Evolutionary conservation across 352 stramenopile genomes (phyloP), one percentile per base, ranked within the genome.

Genomic region (Phytophthora multivora): DNA sequence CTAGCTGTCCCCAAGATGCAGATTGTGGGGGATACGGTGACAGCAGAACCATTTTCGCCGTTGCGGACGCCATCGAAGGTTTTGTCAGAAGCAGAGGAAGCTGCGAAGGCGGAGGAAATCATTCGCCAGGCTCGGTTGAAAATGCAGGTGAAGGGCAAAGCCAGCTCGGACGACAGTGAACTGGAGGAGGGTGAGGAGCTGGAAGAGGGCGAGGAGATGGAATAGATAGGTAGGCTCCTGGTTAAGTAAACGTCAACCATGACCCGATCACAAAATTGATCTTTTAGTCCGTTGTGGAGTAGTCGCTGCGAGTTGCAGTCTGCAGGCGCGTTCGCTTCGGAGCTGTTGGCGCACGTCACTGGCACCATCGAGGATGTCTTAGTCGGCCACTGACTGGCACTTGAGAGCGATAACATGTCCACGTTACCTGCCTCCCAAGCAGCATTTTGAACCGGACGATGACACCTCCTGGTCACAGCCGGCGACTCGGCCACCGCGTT

Each of bases 111-210:
- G 0, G 80, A 90, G 49, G 80, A 87, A 49, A 88, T 90, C 51
- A 92, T 90, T 30, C 80, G 83, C 8, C 73, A 88, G 31, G 83
- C 83, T 15, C 66, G 80, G 21, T 60, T 86, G 10, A 89, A 89
- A 66, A 66, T 91, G 11, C 62, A 79, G 50, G 63, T 51, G 10
- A 83, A 86, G 42, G 59, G 61, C 23, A 75, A 76, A 31, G 58
- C 55, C 21, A 47, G 40, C 19, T 33, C 25, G 0, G 51, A 79
- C 10, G 68, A 84, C 19, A 77, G 69, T 12, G 80, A 90, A 30
- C 65, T 88, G 5, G 83, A 91, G 48, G 83, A 91, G 21, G 83
- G 79, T 9, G 81, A 90, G 26, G 70, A 86, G 12, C 51, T 72
- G 8, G 78, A 86, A 56, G 77, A 79, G 49, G 72, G 69, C 19